These are phyloP conservation scores for Carpinus viminea DNA, from an alignment of 306 rosid species.

Conservation along the genomic window DNA sequence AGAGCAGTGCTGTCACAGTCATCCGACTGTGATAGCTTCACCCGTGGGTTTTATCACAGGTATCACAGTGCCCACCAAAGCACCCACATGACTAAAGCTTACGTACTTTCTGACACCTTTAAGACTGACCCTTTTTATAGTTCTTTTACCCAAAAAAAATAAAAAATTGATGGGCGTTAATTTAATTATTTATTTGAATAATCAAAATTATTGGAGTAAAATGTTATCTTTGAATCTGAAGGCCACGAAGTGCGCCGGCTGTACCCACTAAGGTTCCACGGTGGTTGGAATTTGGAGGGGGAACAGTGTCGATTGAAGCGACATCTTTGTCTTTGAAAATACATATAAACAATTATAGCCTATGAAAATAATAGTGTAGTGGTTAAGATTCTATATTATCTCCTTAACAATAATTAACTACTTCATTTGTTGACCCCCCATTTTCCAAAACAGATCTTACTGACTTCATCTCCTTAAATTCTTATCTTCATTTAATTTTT, in stretches of 20 bases:
- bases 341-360: background rate
- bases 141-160: background rate
- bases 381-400: slow-evolving; percentile 45
- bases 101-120: background rate
- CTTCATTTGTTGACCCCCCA: slow-evolving; percentile 46
- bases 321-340: slow-evolving; percentile 44
- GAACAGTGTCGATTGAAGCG: slow-evolving; percentile 35
- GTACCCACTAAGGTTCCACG: slow-evolving; percentile 34
- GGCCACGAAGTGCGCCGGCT: slow-evolving; percentile 34
- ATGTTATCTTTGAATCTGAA: slow-evolving; percentile 10
- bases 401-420: slow-evolving; percentile 20
- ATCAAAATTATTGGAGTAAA: background rate
- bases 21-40: too few relatives aligned
- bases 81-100: background rate
- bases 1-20: too few relatives aligned
- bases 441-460: slow-evolving; percentile 42
- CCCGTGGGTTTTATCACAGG: too few relatives aligned
- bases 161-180: background rate
- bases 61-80: slow-evolving; percentile 5
- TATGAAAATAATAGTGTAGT: slow-evolving; percentile 31
- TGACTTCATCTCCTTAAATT: slow-evolving; percentile 42
- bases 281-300: slow-evolving; percentile 32
- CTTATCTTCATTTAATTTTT: slow-evolving; percentile 14
- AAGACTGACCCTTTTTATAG: background rate
- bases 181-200: slow-evolving; percentile 15